Percentiles rank a stretch among this genome's conserved stretches.
phyloP scores from a whole-genome alignment of 441 rosid genomes.

The Euphorbia schlechtendalii region DNA sequence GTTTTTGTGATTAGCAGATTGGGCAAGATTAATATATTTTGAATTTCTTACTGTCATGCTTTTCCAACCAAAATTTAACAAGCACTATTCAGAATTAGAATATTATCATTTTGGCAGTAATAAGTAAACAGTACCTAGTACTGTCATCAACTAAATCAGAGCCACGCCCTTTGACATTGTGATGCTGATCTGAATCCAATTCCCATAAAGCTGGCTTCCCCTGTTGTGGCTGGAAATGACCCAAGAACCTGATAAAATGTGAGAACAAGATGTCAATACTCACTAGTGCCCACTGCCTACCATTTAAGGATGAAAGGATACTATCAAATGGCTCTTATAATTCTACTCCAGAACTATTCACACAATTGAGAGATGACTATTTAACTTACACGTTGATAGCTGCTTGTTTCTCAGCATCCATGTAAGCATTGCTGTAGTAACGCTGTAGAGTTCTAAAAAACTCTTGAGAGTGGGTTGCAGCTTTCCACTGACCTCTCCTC shows the following conservation, averaged over 20 bases:
- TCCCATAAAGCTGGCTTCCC: slow-evolving; percentile 92
- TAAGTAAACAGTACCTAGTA: slow-evolving; percentile 38
- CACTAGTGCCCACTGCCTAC: neutral
- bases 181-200: slow-evolving; percentile 80
- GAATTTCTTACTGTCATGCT: neutral
- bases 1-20: too few species aligned
- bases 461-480: slow-evolving; percentile 98
- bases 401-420: slow-evolving; percentile 96
- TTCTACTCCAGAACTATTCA: neutral
- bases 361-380: neutral
- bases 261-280: slow-evolving; percentile 18
- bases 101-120: slow-evolving; percentile 9
- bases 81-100: neutral
- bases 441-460: slow-evolving; percentile 94
- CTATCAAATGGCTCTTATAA: neutral
- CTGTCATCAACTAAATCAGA: slow-evolving; percentile 36
- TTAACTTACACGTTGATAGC: slow-evolving; percentile 78
- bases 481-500: slow-evolving; percentile 99
- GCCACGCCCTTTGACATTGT: slow-evolving; percentile 38
- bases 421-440: slow-evolving; percentile 88
- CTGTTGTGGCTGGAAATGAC: slow-evolving; percentile 80
- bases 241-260: slow-evolving; percentile 64
- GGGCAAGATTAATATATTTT: too few species aligned
- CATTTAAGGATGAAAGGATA: too few species aligned
- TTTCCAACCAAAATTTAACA: neutral